A percentile compares a stretch with the other conserved stretches of the same genome.
These are phyloP conservation scores for Olyra latifolia DNA, from an alignment of 176 grass and related monocot species.

Conservation along the genomic window DNA sequence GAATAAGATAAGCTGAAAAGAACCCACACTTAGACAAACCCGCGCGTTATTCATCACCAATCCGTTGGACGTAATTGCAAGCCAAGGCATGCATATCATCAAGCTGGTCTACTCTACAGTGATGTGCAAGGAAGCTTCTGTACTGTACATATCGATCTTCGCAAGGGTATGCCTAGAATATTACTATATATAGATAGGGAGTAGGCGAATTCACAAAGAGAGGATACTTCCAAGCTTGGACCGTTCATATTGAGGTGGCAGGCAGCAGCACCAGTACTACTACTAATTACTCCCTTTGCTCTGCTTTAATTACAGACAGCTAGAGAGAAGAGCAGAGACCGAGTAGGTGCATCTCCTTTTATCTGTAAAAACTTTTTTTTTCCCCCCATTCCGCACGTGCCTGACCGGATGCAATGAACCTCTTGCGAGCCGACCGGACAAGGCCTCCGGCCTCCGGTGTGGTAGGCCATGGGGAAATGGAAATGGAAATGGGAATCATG, in stretches of 20 bases:
- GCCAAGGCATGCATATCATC: no score
- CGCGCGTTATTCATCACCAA: no score
- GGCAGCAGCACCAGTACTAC: background rate
- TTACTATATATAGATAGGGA: background rate
- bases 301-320: background rate
- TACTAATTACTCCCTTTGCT: background rate
- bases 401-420: slow-evolving; percentile 20
- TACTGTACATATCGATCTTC: no score
- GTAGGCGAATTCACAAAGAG: background rate
- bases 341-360: slow-evolving; percentile 15
- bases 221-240: background rate
- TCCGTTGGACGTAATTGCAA: no score
- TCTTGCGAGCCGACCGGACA: slow-evolving; percentile 21
- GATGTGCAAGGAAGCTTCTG: no score
- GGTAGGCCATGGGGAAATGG: background rate
- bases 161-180: background rate
- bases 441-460: background rate
- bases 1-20: no score
- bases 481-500: no score
- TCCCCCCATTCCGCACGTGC: slow-evolving; percentile 17
- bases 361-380: background rate
- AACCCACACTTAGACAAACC: no score
- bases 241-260: slow-evolving; percentile 3
- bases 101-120: no score
- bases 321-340: background rate